Evolutionary conservation across 169 alveolate species (phyloP), one percentile per base, ranked within the genome.

Genomic region (Plasmodium vinckei): DNA sequence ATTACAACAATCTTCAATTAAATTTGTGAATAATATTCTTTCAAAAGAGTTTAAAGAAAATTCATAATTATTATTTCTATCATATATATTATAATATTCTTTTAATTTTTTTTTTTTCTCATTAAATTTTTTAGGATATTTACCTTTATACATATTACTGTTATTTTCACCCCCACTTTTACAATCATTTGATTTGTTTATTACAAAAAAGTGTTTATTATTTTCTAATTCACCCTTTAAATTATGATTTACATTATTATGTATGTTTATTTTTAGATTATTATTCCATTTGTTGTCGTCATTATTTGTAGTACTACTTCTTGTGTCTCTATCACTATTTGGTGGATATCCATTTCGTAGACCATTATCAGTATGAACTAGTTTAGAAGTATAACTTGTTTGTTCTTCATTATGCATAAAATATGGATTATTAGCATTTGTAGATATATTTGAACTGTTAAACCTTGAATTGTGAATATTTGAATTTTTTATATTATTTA

Each of bases 1-100:
- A 15, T 79, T 79, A 70, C 89, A 79, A 57, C 89, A 79, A 47
- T 79, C 89, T 19, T 79, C 89, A 0, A 79, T 65, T n/a, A 79
- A 47, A 54, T 79, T 79, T n/a, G 75, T 59, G 39, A 79, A 67
- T 39, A 79, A 57, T 5, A 79, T 79, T 12, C 89, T 65, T 47
- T 79, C 82, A 51, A 68, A 79, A 2, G 89, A 67, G 9, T 79
- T 67, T 4, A 79, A 33, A 1, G n/a, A 5, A 39, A 64, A 79
- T 2, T 79, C 71, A 27, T 79, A 79, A 21, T 79, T 79, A 39
- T 67, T 64, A 53, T 17, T 79, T 1, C 47, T 39, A 9, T 67
- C 71, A 25, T 67, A 47, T 46, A 79, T 12, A 12, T 54, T 79
- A 23, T 79, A 79, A 47, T 79, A 57, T 17, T 79, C 89, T 67